Evolutionary conservation across 129 eudicot species (phyloP).

Genomic region (Flaveria ramosissima): DNA sequence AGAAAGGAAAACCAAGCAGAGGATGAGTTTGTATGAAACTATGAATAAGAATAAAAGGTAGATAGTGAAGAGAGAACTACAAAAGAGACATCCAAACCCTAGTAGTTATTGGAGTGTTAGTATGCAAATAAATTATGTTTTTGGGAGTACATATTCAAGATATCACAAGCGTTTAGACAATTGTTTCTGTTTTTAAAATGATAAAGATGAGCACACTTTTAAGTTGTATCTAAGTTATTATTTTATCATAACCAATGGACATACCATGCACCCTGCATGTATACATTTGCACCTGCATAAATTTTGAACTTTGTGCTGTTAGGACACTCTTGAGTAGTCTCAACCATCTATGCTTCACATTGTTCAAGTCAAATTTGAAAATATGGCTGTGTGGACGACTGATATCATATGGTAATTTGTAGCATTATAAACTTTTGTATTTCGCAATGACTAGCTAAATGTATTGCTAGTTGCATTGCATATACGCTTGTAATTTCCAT

Average conservation of each 20-base stretch:
- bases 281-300: constrained; percentile 4
- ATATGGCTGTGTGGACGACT: constrained; percentile 3
- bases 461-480: not conserved
- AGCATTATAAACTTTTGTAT: constrained; percentile 2
- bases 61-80: constrained; percentile 3
- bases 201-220: not conserved
- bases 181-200: not conserved
- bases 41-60: constrained; percentile 5
- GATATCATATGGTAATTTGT: not conserved
- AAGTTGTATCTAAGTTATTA: not conserved
- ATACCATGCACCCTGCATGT: constrained; percentile 4
- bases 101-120: not conserved
- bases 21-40: constrained; percentile 2
- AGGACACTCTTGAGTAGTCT: not conserved
- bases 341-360: constrained; percentile 10
- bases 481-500: constrained; percentile 10
- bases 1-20: not conserved
- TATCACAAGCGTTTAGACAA: not conserved
- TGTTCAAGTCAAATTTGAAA: not conserved
- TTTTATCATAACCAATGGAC: not conserved
- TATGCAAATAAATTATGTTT: not conserved
- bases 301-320: constrained; percentile 1
- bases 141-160: not conserved
- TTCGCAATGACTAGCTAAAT: not conserved
- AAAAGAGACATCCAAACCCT: not conserved